Evolutionary conservation across 768 basidiomycete species (phyloP), one percentile per base, ranked within the genome.

Genomic region (Brasilioporus rufonigricans): DNA sequence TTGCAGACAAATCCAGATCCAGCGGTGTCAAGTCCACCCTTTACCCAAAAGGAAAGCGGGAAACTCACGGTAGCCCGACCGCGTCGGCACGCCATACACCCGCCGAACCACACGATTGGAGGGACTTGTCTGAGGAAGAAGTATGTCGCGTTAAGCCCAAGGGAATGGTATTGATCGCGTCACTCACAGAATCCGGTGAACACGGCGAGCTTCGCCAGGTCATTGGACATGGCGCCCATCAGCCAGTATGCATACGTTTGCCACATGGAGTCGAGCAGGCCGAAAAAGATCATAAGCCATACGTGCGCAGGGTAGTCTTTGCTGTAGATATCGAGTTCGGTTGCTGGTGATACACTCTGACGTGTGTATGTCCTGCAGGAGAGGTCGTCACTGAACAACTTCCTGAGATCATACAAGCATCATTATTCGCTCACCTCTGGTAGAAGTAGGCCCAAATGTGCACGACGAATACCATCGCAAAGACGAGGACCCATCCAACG

Each of bases 171-270:
- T 19, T 4, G 5, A 21, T 6, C 9, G 0, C 18, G 23, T 61
- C 13, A 79, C 87, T 61, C 61, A 91, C 90, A 93, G 61, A 93
- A 89, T 31, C 91, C 91, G 16, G 86, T 74, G 65, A 93, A 87
- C 66, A 91, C 81, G 0, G 91, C 89, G 21, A 93, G 80, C 68
- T 89, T 90, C 5, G 78, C 80, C 3, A 88, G 83, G 63, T 91
- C 82, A 55, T 93, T 91, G 16, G 88, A 89, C 86, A 93, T 89
- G 14, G 88, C 86, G 31, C 91, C 91, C 82, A 90, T 88, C 61
- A 89, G 77, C 88, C 88, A 91, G 69, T 91, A 91, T 4, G 84
- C 84, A 0, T 83, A 83, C 3, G 87, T 90, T 67, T 93, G 91
- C 89, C 89, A 93, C 82, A 90, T 86, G 1, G 90, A 78, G 56